Evolutionary conservation across 805 yeast genomes (phyloP), one percentile per base, ranked within the genome.

Genomic region (Kockiozyma suomiensis): DNA sequence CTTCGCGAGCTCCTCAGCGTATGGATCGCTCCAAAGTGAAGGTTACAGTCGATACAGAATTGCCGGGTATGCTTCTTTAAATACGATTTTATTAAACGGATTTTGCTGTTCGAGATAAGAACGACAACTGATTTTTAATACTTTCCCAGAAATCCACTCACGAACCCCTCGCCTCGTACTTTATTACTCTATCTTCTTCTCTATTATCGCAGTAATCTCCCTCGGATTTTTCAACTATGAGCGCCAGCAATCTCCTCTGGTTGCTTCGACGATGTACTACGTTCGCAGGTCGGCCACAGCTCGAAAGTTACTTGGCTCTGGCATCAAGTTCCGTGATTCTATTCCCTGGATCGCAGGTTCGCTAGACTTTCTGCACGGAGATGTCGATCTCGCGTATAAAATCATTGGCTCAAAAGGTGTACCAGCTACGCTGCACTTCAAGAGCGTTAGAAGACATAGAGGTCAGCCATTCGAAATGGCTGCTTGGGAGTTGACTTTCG

Each of bases 281-380:
- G 75, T 93, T 68, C 83, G 99, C 71, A 80, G 97, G 70, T 86
- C 93, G 1, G 78, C 81, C 8, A 63, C 75, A 46, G 91, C 91
- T 10, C 79, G 83, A 56, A 82, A 81, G 25, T 70, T 76, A 1
- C 76, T 93, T 49, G 98, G 98, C 19, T 82, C 81, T 49, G 85
- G 88, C 69, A 88, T 93, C 64, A 84, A 84, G 40, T 90, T 86
- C 70, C 81, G 83, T 30, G 84, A 86, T 28, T 75, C 87, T 37
- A 82, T 86, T 77, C 98, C 99, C 4, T 94, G 97, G 97, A 85
- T 93, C 60, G 76, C 80, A 58, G 99, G 99, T 12, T 82, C 84
- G 47, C 77, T 94, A 65, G 90, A 92, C 68, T 90, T 94, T 30
- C 90, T 90, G 62, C 80, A 84, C 62, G 97, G 97, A 26, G 78